Base-by-base conservation (phyloP, 306 rosid species). In the Mimosa bimucronata region DNA sequence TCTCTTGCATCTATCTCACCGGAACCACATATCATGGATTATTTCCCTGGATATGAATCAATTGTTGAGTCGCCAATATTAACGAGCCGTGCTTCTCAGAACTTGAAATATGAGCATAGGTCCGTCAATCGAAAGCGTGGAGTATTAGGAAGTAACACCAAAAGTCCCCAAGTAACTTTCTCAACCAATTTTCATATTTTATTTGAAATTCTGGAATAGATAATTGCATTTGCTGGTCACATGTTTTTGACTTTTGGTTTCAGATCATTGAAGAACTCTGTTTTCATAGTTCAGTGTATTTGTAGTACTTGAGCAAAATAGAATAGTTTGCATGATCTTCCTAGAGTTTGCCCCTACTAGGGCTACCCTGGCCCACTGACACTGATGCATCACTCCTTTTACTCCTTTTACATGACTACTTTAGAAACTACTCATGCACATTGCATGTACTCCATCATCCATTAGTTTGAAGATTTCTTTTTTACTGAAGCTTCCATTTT, bases 91-190 rank as follows among this genome's bases (percentile, higher is more conserved):
- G 73, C 78, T 72, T 80, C 88, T 73, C 87, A 48, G n/a, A 82
- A 73, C 62, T 80, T 87, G 1, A 76, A 71, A 66, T 87, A 78
- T 28, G 89, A 84, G 7, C 57, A 69, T 16, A 80, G 91, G 84
- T 89, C 89, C 50, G 89, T 90, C 71, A 91, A 81, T 79, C 86
- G 85, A 61, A 71, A 83, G 73, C 78, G 64, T 62, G 85, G 87
- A 81, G 68, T 79, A 44, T 88, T 97, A 31, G 80, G 83, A 86
- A 92, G 97, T 79, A 85, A 97, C 84, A 87, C 86, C 58, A 72
- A 85, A 70, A 95, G 96, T 81, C 96, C 96, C 77, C 77, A 66
- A n/a, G 98, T 95, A 87, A 85, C 91, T 83, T 46, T 80, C 69
- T 31, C 79, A 34, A 4, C 61, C 76, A 38, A 53, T 74, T 38